Conservation (phyloP, 2,329 filamentous ascomycete genomes). For the Paraconiothyrium brasiliense region DNA sequence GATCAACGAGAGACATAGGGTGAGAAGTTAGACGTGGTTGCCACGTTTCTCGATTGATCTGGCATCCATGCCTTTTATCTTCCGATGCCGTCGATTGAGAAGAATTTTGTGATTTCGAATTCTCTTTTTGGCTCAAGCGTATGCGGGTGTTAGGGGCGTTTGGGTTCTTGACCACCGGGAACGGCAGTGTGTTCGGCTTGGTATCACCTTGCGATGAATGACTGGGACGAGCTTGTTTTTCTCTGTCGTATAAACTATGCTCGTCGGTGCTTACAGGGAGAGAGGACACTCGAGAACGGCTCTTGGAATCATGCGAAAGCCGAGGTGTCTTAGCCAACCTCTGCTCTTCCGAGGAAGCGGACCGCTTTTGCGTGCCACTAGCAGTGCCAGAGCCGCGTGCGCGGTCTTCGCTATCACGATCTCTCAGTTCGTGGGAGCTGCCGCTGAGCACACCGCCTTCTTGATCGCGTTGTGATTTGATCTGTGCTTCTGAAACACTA, state of each 20-base stretch:
- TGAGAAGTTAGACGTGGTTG: slow-evolving; percentile 45
- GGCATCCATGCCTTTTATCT: slow-evolving; percentile 31
- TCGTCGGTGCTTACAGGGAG: slow-evolving; percentile 18
- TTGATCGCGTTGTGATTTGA: slow-evolving; percentile 20
- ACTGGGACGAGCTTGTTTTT: slow-evolving; percentile 26
- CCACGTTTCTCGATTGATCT: slow-evolving; percentile 30
- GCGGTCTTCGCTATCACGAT: slow-evolving; percentile 28
- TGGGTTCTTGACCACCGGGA: slow-evolving; percentile 80
- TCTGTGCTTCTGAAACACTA: slow-evolving; percentile 36
- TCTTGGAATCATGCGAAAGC: slow-evolving; percentile 8
- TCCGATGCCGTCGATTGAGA: slow-evolving; percentile 42
- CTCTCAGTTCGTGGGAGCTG: slow-evolving; percentile 31
- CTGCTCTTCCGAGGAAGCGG: slow-evolving; percentile 8
- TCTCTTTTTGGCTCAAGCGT: slow-evolving; percentile 72
- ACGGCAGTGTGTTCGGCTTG: slow-evolving; percentile 64
- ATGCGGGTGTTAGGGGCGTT: slow-evolving; percentile 70
- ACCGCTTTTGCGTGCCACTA: slow-evolving; percentile 31
- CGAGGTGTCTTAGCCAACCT: slow-evolving; percentile 19
- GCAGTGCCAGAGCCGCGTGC: slow-evolving; percentile 10
- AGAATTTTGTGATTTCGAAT: slow-evolving; percentile 57
- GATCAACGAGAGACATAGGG: slow-evolving; percentile 33
- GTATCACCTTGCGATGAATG: slow-evolving; percentile 52
- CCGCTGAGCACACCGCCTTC: slow-evolving; percentile 14
- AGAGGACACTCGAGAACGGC: slow-evolving; percentile 19
- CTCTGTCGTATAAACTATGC: neutral